Conservation (phyloP, 352 stramenopile genomes). For the Phytophthora syringae region DNA sequence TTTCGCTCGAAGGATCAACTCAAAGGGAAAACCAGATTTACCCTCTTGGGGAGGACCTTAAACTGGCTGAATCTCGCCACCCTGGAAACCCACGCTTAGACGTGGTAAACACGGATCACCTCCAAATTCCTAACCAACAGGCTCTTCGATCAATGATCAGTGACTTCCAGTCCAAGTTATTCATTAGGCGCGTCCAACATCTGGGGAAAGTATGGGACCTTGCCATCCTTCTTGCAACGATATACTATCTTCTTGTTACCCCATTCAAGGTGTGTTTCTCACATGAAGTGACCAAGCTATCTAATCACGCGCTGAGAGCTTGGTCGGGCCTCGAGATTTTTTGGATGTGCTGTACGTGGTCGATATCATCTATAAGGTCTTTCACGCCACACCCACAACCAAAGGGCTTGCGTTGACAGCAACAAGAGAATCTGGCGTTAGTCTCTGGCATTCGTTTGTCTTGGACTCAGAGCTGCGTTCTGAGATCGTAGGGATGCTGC, state of each 20-base stretch:
- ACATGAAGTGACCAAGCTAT: conserved; percentile 42
- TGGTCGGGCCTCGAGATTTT: conserved; percentile 64
- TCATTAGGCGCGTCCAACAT: conserved; percentile 45
- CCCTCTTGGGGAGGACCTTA: conserved; percentile 4
- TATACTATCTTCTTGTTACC: conserved; percentile 53
- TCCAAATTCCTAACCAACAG: conserved; percentile 19
- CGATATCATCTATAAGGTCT: conserved; percentile 38
- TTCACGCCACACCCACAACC: not conserved
- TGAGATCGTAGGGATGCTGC: conserved; percentile 54
- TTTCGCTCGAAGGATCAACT: not conserved
- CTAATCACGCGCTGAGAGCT: conserved; percentile 16
- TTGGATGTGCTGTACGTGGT: conserved; percentile 58
- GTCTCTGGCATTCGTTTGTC: conserved; percentile 11
- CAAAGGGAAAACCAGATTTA: conserved; percentile 4
- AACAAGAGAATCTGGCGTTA: conserved; percentile 10
- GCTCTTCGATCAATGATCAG: conserved; percentile 1
- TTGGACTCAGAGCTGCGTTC: conserved; percentile 33
- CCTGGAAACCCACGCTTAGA: not conserved
- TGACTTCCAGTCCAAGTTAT: conserved; percentile 40
- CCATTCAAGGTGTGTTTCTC: conserved; percentile 71
- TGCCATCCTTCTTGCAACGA: conserved; percentile 47
- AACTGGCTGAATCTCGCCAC: not conserved
- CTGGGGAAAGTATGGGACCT: conserved; percentile 55
- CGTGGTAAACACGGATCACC: not conserved
- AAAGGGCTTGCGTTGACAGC: not conserved